A percentile compares a stretch with the other conserved stretches of the same genome.
These are phyloP conservation scores for Phytophthora citricola DNA, from an alignment of 352 stramenopile genomes.

Conservation along the genomic window DNA sequence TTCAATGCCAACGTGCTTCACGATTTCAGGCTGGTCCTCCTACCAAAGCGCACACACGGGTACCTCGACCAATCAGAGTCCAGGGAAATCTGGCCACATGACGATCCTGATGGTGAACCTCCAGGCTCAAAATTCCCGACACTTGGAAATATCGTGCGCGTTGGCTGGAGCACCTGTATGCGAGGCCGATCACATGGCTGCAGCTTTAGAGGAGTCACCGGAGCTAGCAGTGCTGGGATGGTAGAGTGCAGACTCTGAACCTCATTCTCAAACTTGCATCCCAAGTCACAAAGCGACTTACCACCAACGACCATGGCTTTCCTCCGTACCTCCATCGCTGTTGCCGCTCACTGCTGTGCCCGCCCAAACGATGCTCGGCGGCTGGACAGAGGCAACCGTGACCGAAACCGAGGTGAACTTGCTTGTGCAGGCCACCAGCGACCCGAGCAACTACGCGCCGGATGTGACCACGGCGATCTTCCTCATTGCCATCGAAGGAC, in stretches of 20 bases:
- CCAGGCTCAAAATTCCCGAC: neutral
- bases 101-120: neutral
- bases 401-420: constrained; percentile 34
- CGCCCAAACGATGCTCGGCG: constrained; percentile 26
- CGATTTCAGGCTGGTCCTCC: neutral
- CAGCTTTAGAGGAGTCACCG: too few species aligned
- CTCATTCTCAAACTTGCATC: constrained; percentile 29
- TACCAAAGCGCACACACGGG: neutral
- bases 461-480: constrained; percentile 45
- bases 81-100: neutral
- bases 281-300: constrained; percentile 18
- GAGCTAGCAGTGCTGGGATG: neutral
- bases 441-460: constrained; percentile 41
- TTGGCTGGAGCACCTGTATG: constrained; percentile 3
- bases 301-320: constrained; percentile 10
- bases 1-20: neutral
- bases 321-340: constrained; percentile 7
- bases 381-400: constrained; percentile 29
- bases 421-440: constrained; percentile 37
- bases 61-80: neutral
- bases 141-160: constrained; percentile 15
- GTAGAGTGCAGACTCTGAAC: constrained; percentile 11
- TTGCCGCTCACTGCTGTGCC: constrained; percentile 13
- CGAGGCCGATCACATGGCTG: neutral
- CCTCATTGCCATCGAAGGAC: constrained; percentile 42